phyloP scores from a whole-genome alignment of 164 flowering plant species.

The Malania oleifera region DNA sequence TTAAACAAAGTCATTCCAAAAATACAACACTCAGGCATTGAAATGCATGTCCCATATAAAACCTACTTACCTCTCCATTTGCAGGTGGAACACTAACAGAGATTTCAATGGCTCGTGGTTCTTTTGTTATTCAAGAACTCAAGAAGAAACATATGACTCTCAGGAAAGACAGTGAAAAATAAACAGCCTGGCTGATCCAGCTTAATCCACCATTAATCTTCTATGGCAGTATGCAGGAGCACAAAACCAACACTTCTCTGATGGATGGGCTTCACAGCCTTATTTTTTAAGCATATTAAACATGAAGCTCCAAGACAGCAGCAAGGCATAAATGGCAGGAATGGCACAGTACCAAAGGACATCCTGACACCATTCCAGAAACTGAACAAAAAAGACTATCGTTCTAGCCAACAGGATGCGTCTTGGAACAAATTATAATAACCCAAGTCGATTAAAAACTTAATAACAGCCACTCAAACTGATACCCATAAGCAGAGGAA shows the following conservation, averaged over 20 bases:
- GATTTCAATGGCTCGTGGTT: constrained; percentile 17
- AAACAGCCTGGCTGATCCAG: constrained; percentile 24
- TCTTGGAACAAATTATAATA: constrained; percentile 4
- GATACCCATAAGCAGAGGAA: constrained; percentile 22
- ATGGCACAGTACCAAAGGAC: constrained; percentile 16
- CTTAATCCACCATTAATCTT: constrained; percentile 40
- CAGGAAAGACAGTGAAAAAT: constrained; percentile 15
- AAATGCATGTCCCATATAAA: neutral
- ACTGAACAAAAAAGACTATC: constrained; percentile 11
- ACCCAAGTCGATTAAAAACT: constrained; percentile 10
- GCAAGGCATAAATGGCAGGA: constrained; percentile 11
- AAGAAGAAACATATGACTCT: constrained; percentile 16
- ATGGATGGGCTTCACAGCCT: constrained; percentile 43
- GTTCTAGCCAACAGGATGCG: constrained; percentile 7
- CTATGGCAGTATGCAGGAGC: constrained; percentile 16
- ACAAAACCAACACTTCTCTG: constrained; percentile 20
- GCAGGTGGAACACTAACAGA: constrained; percentile 14
- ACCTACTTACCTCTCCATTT: constrained; percentile 77
- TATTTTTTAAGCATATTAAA: constrained; percentile 30
- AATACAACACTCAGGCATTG: neutral
- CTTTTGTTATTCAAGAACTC: constrained; percentile 34
- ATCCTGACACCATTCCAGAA: constrained; percentile 21
- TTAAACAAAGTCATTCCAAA: neutral
- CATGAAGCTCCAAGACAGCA: constrained; percentile 10
- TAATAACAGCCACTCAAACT: constrained; percentile 11